Evolutionary conservation across 148 eudicot species (phyloP), one percentile per base, ranked within the genome.

Genomic region (Rhododendron simsii): DNA sequence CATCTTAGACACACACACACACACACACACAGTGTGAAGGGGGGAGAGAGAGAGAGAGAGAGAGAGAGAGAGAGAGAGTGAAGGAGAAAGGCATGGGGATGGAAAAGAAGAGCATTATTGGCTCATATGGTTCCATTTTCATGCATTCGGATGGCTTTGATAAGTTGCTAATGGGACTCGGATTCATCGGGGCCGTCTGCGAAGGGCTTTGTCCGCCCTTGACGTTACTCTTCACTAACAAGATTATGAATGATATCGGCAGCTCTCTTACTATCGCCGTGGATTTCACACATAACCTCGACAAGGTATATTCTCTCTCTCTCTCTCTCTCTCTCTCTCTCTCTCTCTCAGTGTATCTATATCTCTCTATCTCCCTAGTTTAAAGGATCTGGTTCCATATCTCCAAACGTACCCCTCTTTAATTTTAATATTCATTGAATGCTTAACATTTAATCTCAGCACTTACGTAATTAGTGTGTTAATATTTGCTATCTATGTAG

Each of bases 101-200:
- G 20, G 59, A 85, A 83, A 89, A 86, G 59, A 89, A 63, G 73
- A 84, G 81, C 28, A 67, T 1, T 23, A 8, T 26, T 15, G 81
- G 88, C 18, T 90, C 96, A 21, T 81, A 92, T 83, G 81, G 90
- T 76, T 92, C 93, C 77, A 91, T 95, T 28, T 94, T 95, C 87
- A 91, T 92, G 93, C 97, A 94, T 81, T 94, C 94, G 8, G 98
- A 95, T 83, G 86, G 90, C n/a, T 87, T 41, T 35, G 98, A 95
- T 87, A 78, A 85, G 83, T 23, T 90, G 28, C 87, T 95, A 87
- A 94, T 94, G 98, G 53, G 74, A 5, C 50, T 93, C 16, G 98
- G 97, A 0, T 77, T 93, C 23, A 73, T 95, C 79, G 96, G 97
- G 21, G 87, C 95, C 73, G 37, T 94, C 18, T 93, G 92, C 59